Evolutionary conservation across 75 land plant genomes (phyloP), one percentile per base, ranked within the genome.

Genomic region (Isoetes taiwanensis): DNA sequence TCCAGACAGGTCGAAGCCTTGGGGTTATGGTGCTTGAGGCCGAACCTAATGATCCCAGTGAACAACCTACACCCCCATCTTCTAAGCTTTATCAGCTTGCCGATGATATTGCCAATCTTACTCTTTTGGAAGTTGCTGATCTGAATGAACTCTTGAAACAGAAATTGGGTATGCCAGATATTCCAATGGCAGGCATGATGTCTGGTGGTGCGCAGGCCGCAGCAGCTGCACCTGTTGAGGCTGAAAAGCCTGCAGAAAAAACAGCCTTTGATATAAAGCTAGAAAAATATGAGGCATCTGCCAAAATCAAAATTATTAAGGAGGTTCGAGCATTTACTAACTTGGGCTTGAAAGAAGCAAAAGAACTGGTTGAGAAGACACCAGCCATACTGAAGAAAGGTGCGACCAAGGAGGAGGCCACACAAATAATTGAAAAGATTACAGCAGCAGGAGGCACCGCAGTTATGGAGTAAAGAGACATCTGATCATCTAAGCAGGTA

Each of bases 291-390:
- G 90, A 80, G 1, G 89, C 90, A 12, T 75, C 64, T 11, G 61
- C 88, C 16, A 84, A 84, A 64, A 73, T 87, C 57, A 87, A 87
- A 59, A 62, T 87, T 25, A 84, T 87, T 24, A 85, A 88, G 74
- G 95, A 88, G 72, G 90, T 88, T 32, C 62, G 95, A 34, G 56
- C 72, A 25, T 73, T 85, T 52, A 85, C 90, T 5, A 76, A 70
- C 59, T 57, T 88, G 43, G 95, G 95, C 25, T 72, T 88, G 14
- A 88, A 88, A 70, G 95, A 88, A 62, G 95, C 95, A 28, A 88
- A 88, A 57, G 85, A 85, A 43, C 57, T 88, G 40, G 93, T 84
- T 48, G 90, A 87, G 72, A 87, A 80, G 73, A 43, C 65, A 19
- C 93, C 81, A 0, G 65, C 68, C 8, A 40, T 87, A 29, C 12